Evolutionary conservation across 768 basidiomycete species (phyloP).

Genomic region (Trametopsis cervina): DNA sequence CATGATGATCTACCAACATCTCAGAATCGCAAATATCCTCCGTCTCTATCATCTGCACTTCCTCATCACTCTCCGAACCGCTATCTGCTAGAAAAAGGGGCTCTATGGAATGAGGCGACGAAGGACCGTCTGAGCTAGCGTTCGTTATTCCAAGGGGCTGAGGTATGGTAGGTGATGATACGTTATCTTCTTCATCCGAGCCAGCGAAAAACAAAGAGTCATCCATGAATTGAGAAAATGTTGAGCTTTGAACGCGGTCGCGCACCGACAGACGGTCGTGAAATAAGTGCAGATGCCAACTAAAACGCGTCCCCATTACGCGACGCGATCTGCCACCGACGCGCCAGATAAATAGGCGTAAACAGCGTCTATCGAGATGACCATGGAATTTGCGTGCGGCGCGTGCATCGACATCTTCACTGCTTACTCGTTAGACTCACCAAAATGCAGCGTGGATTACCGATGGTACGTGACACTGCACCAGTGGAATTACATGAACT

Average conservation of each 20-base stretch:
- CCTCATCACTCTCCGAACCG: conserved; percentile 40
- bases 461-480: conserved; percentile 48
- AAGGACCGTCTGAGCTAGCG: neutral
- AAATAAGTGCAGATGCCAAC: neutral
- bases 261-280: conserved; percentile 2
- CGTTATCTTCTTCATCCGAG: conserved; percentile 42
- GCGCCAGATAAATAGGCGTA: conserved; percentile 18
- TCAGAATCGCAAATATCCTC: too few species aligned
- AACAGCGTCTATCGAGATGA: conserved; percentile 6
- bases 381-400: neutral
- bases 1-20: too few species aligned
- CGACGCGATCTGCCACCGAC: conserved; percentile 14
- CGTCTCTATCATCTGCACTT: neutral
- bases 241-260: neutral
- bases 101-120: conserved; percentile 16
- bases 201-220: conserved; percentile 53
- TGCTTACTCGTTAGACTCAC: neutral
- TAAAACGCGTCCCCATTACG: too few species aligned
- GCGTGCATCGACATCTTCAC: neutral
- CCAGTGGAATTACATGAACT: neutral
- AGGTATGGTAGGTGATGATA: neutral
- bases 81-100: conserved; percentile 36
- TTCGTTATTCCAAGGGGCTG: neutral
- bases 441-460: conserved; percentile 81
- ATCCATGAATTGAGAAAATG: too few species aligned